A percentile compares a stretch with the other conserved stretches of the same genome.
Conservation (phyloP, 768 basidiomycete genomes). For the Naematelia aurantialba region DNA sequence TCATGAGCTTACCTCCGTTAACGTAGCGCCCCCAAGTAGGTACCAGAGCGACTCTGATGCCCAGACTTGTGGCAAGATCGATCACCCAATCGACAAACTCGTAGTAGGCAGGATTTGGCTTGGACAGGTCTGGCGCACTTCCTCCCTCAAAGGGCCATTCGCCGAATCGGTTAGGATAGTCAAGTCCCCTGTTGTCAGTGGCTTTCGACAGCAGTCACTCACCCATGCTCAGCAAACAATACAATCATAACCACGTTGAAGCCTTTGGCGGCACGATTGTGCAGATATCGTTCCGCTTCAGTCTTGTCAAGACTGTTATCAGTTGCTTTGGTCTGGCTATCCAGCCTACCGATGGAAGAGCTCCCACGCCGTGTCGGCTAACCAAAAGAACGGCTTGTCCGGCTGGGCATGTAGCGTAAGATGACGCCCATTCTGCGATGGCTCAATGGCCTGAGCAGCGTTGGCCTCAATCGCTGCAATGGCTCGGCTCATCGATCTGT, state of each 20-base stretch:
- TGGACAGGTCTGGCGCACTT: slow-evolving; percentile 5
- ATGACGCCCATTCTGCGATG: not conserved
- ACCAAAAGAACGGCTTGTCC: slow-evolving; percentile 9
- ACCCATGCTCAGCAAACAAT: slow-evolving; percentile 19
- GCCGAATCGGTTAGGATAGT: slow-evolving; percentile 18
- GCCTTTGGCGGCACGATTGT: slow-evolving; percentile 12
- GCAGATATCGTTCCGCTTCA: slow-evolving; percentile 14
- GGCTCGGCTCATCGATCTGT: slow-evolving; percentile 1
- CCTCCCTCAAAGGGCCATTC: slow-evolving; percentile 12
- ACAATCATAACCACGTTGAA: slow-evolving; percentile 21
- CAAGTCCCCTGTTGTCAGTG: slow-evolving; percentile 2
- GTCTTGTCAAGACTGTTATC: not conserved
- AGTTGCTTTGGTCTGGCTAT: not conserved
- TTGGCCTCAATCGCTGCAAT: not conserved
- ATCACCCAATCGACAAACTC: slow-evolving; percentile 18
- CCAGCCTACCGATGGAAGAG: slow-evolving; percentile 12
- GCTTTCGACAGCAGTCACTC: not conserved
- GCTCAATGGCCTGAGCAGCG: not conserved
- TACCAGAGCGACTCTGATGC: slow-evolving; percentile 8
- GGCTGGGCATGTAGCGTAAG: not conserved
- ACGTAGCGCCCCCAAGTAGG: slow-evolving; percentile 25
- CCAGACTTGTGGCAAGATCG: slow-evolving; percentile 3
- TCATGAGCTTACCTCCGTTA: slow-evolving; percentile 5
- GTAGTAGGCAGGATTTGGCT: slow-evolving; percentile 21
- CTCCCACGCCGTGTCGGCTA: slow-evolving; percentile 24